Evolutionary conservation across 2,329 filamentous ascomycete genomes (phyloP).

Genomic region (Ascochyta viciae-villosae): DNA sequence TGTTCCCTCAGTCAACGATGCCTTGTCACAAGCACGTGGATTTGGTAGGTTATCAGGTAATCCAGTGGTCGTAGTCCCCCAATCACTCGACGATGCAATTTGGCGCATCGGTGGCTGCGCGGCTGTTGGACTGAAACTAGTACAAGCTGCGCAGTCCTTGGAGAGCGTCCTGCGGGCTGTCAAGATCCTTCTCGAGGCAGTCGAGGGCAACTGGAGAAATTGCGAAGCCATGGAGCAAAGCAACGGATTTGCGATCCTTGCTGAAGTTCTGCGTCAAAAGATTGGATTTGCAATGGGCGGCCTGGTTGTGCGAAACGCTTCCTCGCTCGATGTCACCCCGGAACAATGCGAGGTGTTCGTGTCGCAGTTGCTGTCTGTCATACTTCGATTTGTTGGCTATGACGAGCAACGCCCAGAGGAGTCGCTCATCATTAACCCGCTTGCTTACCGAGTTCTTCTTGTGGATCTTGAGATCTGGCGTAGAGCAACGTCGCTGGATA

Average conservation of each 20-base stretch:
- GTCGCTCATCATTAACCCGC: constrained; percentile 92
- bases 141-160: constrained; percentile 76
- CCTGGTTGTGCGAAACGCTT: constrained; percentile 59
- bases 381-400: constrained; percentile 89
- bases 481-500: constrained; percentile 70
- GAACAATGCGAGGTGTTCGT: constrained; percentile 60
- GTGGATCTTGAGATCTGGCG: constrained; percentile 96
- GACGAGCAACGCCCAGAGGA: constrained; percentile 79
- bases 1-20: constrained; percentile 85
- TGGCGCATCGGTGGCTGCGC: constrained; percentile 95
- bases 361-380: constrained; percentile 72
- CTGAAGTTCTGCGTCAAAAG: constrained; percentile 83
- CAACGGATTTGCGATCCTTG: constrained; percentile 89
- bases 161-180: constrained; percentile 78
- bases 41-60: constrained; percentile 82
- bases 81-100: constrained; percentile 86
- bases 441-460: constrained; percentile 89
- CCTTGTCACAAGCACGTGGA: constrained; percentile 80
- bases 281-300: constrained; percentile 61
- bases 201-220: constrained; percentile 93
- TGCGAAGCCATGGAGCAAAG: constrained; percentile 98
- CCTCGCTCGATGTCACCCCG: constrained; percentile 41
- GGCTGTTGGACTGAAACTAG: constrained; percentile 80
- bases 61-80: constrained; percentile 81
- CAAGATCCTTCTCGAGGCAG: constrained; percentile 83